These are phyloP conservation scores for Apophysomyces ossiformis DNA, from an alignment of 371 early-diverging fungal species.

Conservation along the genomic window DNA sequence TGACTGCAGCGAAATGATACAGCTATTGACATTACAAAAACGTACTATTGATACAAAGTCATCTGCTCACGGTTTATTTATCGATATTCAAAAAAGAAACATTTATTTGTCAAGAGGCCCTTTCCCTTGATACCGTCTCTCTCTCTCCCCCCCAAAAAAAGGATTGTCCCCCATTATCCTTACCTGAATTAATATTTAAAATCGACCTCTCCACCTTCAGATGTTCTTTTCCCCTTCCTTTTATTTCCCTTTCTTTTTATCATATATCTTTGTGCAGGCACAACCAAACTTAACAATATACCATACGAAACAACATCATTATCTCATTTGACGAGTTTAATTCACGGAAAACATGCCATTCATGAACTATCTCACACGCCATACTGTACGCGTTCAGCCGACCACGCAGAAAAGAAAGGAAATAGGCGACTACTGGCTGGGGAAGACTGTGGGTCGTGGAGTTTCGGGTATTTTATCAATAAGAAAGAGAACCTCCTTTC, in stretches of 20 bases:
- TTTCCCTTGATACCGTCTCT: background rate
- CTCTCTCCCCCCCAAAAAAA: background rate
- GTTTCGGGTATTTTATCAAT: constrained; percentile 62
- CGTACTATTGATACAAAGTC: background rate
- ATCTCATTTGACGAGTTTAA: too few species aligned
- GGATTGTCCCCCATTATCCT: constrained; percentile 6
- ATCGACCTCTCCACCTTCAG: background rate
- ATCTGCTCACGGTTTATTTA: background rate
- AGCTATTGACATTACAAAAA: constrained; percentile 4
- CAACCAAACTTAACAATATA: background rate
- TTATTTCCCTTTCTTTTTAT: background rate
- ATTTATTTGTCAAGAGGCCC: background rate
- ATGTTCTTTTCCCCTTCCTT: constrained; percentile 7
- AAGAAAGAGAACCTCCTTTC: constrained; percentile 14
- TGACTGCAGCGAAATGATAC: background rate
- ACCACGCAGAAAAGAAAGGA: constrained; percentile 15
- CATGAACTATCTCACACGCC: constrained; percentile 21
- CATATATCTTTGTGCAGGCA: constrained; percentile 9
- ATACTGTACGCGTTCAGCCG: background rate
- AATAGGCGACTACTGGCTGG: constrained; percentile 75
- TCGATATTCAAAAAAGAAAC: constrained; percentile 1
- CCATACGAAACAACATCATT: background rate
- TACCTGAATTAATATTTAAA: constrained; percentile 9
- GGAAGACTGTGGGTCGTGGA: constrained; percentile 82
- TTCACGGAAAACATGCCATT: constrained; percentile 15